Evolutionary conservation across 305 asterid species (phyloP), one percentile per base, ranked within the genome.

Genomic region (Fraxinus ornus): DNA sequence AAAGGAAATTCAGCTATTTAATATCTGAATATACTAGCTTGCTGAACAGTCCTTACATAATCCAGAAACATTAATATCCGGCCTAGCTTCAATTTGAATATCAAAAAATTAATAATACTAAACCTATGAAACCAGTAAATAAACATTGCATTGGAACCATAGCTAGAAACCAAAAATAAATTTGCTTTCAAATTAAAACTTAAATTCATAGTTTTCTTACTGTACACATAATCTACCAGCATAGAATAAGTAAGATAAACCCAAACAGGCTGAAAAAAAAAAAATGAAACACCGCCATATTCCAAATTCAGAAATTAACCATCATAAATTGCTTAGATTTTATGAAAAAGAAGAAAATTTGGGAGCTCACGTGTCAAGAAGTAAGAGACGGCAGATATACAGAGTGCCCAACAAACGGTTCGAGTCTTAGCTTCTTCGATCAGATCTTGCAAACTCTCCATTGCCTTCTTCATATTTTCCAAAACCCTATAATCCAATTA

Each of bases 361-460:
- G 60, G 79, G 17, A 83, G 82, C 99, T 91, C 89, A 96, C 98
- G 94, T 36, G 99, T 91, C 79, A 96, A 85, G 88, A 94, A 91
- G 93, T 96, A 96, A 81, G 97, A 90, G 74, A 93, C 88, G 35
- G 89, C 90, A 85, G 93, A 96, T 86, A 93, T 91, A 85, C 94
- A 94, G 75, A 96, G 88, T 80, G 90, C 88, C 99, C 99, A 94
- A 94, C 94, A 96, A 82, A 94, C 92, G 74, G 95, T 90, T 30
- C 99, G 98, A 87, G 93, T 87, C 91, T 96, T 96, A 66, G 97
- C 98, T 88, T 96, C 98, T 87, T 96, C 97, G 82, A 96, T 93
- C 86, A 96, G 99, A 93, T 94, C 99, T 82, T 93, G 91, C 75
- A 96, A 7, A 75, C 91, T 89, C 83, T 84, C 89, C 97, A 92